Evolutionary conservation across 768 basidiomycete species (phyloP).

Genomic region (Mycena crocata): DNA sequence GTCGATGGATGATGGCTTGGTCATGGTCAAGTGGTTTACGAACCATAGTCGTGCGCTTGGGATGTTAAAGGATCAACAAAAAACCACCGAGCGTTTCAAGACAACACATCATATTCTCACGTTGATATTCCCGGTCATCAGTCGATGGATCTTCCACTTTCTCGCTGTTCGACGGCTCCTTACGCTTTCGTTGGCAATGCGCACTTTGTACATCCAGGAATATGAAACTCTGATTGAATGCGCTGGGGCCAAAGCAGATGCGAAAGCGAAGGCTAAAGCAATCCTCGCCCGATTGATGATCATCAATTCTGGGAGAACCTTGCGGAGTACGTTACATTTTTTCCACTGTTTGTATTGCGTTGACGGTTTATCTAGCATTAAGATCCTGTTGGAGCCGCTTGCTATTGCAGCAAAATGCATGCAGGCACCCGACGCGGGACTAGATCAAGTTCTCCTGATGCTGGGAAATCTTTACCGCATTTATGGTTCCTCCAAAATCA

Average conservation of each 20-base stretch:
- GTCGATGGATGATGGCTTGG: conserved; percentile 7
- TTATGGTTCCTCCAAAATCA: conserved; percentile 8
- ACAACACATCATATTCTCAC: too few relatives aligned
- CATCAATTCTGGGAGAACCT: conserved; percentile 15
- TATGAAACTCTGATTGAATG: too few relatives aligned
- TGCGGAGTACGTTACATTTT: conserved; percentile 9
- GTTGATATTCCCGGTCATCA: conserved; percentile 26
- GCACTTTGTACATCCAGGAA: too few relatives aligned
- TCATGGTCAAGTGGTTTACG: too few relatives aligned
- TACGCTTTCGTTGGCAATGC: too few relatives aligned
- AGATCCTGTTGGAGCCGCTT: conserved; percentile 34
- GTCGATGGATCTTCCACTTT: conserved; percentile 32
- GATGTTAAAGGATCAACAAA: too few relatives aligned
- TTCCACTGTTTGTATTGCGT: not conserved
- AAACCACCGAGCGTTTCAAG: too few relatives aligned
- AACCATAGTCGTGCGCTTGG: too few relatives aligned
- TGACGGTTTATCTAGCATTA: not conserved
- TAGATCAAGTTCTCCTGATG: conserved; percentile 36
- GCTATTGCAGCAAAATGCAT: conserved; percentile 41
- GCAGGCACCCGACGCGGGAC: conserved; percentile 33
- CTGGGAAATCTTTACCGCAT: conserved; percentile 26
- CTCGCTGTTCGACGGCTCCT: too few relatives aligned
- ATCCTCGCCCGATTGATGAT: conserved; percentile 11
- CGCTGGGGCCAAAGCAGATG: too few relatives aligned
- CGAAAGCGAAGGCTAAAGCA: too few relatives aligned